A percentile compares a stretch with the other conserved stretches of the same genome.
Conservation (phyloP, 1,284 basidiomycete genomes). For the Ustilago crameri region DNA sequence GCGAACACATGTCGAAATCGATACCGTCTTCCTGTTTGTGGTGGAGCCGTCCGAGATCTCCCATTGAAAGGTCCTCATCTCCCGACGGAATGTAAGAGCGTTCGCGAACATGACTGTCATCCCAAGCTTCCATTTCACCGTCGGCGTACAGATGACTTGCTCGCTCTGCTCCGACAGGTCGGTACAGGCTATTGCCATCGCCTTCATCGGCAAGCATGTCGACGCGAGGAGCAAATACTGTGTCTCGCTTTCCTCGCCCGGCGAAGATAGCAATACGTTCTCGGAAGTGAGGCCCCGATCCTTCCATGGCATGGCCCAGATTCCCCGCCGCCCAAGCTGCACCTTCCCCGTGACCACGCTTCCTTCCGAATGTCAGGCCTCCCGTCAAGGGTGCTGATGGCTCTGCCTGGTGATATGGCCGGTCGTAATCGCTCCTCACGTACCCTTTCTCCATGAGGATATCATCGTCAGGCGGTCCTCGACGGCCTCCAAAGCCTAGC, state of each 20-base stretch:
- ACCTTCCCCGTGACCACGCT: slow-evolving; percentile 20
- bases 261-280: slow-evolving; percentile 57
- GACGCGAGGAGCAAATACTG: slow-evolving; percentile 41
- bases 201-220: slow-evolving; percentile 65
- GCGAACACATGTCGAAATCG: slow-evolving; percentile 45
- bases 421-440: slow-evolving; percentile 26
- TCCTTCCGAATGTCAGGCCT: slow-evolving; percentile 19
- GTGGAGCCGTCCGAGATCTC: slow-evolving; percentile 28
- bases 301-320: slow-evolving; percentile 60
- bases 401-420: slow-evolving; percentile 30
- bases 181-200: slow-evolving; percentile 38
- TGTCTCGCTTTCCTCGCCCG: slow-evolving; percentile 42
- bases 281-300: slow-evolving; percentile 56
- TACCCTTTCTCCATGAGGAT: slow-evolving; percentile 50
- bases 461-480: slow-evolving; percentile 37
- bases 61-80: slow-evolving; percentile 33
- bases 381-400: slow-evolving; percentile 14
- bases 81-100: slow-evolving; percentile 32
- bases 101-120: slow-evolving; percentile 24
- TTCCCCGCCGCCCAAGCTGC: slow-evolving; percentile 49
- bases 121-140: slow-evolving; percentile 38
- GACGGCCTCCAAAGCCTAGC: slow-evolving; percentile 30
- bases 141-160: slow-evolving; percentile 12
- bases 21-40: slow-evolving; percentile 18
- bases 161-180: slow-evolving; percentile 4